Base-by-base conservation (phyloP, 768 basidiomycete species). In the Auriscalpium microsporum region DNA sequence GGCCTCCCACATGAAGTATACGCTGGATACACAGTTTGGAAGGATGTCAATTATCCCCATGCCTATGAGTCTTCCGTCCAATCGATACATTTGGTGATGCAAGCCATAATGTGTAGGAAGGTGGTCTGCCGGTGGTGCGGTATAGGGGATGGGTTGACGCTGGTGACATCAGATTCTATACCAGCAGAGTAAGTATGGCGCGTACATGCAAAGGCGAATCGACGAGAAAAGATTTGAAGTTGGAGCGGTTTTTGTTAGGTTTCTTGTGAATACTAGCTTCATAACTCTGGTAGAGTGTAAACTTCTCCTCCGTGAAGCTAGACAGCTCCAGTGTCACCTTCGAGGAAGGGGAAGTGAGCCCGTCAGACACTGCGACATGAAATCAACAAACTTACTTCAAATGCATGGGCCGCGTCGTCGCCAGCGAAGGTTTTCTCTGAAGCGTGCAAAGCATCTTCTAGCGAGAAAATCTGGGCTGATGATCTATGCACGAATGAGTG, bases 21-120 rank as follows among this genome's bases (percentile, higher is more conserved):
- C 86, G 57, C 79, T 83, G 4, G 87, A 91, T 4, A 97, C 85
- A 58, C 94, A 93, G 36, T 69, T 68, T 0, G 94, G 94, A 28
- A 99, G 75, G 53, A 99, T 85, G 68, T 98, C 96, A 53, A 98
- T 73, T 33, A 98, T 90, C 6, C 82, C 85, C 65, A 98, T 75
- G 0, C 90, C 96, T 50, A 96, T 78, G 10, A 97, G 75, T 65
- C 83, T 68, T 4, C 83, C 89, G 62, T 97, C 87, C 23, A 97
- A 67, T 57, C 81, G 78, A 65, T 95, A 96, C 45, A 92, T 71
- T 62, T 93, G 92, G 64, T 98, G 95, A 68, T 92, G 90, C 21
- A 90, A 87, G n/a, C 95, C 95, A 68, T 92, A 97, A 14, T 79
- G 70, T n/a, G 57, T 64, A 0, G 94, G 93, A 10, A 95, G 75